Conservation (phyloP, 2,329 filamentous ascomycete species). For the Claviceps paspali region DNA sequence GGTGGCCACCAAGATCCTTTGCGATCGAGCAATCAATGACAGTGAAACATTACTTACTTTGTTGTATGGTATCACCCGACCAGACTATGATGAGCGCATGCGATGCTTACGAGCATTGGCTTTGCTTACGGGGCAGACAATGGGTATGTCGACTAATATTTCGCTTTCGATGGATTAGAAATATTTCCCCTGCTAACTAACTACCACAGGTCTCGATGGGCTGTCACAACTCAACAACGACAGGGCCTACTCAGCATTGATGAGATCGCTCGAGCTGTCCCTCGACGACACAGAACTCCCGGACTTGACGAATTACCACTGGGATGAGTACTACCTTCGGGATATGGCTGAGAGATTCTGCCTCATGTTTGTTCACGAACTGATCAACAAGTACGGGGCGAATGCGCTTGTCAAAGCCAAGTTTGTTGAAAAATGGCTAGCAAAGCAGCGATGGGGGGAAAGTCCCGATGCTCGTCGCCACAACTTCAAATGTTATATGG, state of each 20-base stretch:
- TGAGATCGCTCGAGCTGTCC: constrained; percentile 44
- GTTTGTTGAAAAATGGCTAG: constrained; percentile 61
- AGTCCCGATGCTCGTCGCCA: constrained; percentile 33
- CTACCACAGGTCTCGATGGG: constrained; percentile 17
- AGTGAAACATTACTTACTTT: constrained; percentile 31
- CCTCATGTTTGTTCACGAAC: constrained; percentile 39
- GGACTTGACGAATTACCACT: constrained; percentile 37
- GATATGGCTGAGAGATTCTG: constrained; percentile 46
- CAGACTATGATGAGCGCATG: constrained; percentile 44
- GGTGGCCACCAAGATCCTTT: constrained; percentile 45
- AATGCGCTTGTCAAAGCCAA: constrained; percentile 44
- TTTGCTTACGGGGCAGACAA: constrained; percentile 32
- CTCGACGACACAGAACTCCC: constrained; percentile 34
- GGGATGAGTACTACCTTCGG: constrained; percentile 47
- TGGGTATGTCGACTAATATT: constrained; percentile 10
- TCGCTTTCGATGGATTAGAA: not conserved
- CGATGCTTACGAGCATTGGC: constrained; percentile 39
- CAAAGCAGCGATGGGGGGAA: constrained; percentile 53
- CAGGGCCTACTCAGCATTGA: constrained; percentile 39
- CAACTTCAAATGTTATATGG: constrained; percentile 38
- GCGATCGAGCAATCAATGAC: constrained; percentile 45
- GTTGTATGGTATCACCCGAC: constrained; percentile 41
- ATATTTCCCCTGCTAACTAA: constrained; percentile 8
- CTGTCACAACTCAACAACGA: constrained; percentile 33
- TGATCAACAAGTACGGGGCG: constrained; percentile 44